Conservation (phyloP, 2,329 filamentous ascomycete genomes). For the Ceratocystiopsis minuta region DNA sequence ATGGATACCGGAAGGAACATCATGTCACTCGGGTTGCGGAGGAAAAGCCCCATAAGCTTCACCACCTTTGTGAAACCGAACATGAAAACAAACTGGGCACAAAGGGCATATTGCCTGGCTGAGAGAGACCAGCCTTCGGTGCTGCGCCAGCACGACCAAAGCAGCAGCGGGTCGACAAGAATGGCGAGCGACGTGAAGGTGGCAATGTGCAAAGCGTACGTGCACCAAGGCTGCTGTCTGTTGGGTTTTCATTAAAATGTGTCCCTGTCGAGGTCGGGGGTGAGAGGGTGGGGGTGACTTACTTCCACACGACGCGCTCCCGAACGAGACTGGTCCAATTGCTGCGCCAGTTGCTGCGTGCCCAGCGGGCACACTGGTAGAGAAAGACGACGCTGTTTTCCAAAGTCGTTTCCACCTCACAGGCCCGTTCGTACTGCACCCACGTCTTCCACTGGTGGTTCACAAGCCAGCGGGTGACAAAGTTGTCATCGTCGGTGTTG, state of each 20-base stretch:
- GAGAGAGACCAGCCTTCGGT: constrained; percentile 41
- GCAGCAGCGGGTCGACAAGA: constrained; percentile 54
- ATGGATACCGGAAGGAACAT: constrained; percentile 70
- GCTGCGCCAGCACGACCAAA: constrained; percentile 51
- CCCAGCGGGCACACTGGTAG: constrained; percentile 87
- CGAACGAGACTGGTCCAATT: constrained; percentile 80
- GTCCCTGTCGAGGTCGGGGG: background rate
- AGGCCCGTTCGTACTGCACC: constrained; percentile 84
- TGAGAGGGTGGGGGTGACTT: constrained; percentile 25
- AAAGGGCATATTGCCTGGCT: constrained; percentile 36
- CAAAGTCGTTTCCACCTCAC: constrained; percentile 80
- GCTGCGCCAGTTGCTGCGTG: constrained; percentile 93
- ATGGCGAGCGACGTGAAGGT: constrained; percentile 83
- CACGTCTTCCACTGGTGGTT: constrained; percentile 84
- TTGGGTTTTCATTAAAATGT: background rate
- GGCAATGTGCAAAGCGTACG: constrained; percentile 81
- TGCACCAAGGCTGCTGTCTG: constrained; percentile 83
- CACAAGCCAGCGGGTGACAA: constrained; percentile 91
- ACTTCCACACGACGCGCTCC: constrained; percentile 76
- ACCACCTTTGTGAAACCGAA: constrained; percentile 72
- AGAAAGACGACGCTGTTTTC: constrained; percentile 80
- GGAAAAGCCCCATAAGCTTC: constrained; percentile 75
- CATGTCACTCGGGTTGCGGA: constrained; percentile 66
- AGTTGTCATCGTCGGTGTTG: constrained; percentile 96
- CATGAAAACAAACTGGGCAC: constrained; percentile 54